phyloP scores from a whole-genome alignment of 73 alveolate genomes.

The Tetrahymena thermophila region DNA sequence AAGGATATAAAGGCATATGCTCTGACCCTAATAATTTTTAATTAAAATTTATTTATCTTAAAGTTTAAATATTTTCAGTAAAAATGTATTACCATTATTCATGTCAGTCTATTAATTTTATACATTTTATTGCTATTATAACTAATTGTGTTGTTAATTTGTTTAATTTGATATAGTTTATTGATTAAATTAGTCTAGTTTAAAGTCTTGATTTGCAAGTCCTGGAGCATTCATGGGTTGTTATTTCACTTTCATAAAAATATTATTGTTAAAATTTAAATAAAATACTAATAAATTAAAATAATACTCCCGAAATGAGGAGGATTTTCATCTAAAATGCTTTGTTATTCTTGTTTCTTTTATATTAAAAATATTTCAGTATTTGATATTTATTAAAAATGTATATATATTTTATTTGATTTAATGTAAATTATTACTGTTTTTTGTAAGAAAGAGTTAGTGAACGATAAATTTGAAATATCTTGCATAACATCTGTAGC shows the following conservation, averaged over 20 bases:
- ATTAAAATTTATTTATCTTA: no score
- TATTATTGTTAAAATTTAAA: not conserved
- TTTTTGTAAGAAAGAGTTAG: not conserved
- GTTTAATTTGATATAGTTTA: not conserved
- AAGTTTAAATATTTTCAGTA: no score
- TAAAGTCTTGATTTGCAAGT: not conserved
- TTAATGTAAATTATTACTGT: not conserved
- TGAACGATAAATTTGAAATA: not conserved
- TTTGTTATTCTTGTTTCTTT: not conserved
- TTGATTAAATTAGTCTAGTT: not conserved
- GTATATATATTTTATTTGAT: not conserved
- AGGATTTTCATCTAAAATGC: not conserved
- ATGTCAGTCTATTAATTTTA: not conserved
- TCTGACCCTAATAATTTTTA: not conserved
- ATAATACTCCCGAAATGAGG: not conserved
- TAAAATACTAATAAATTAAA: not conserved
- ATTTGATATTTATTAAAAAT: not conserved
- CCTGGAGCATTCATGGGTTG: not conserved
- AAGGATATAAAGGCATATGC: not conserved
- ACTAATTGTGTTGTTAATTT: not conserved
- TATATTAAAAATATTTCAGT: not conserved
- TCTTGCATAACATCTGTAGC: conserved; percentile 61
- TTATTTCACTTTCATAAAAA: not conserved
- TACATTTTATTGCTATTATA: no score
- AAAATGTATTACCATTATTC: not conserved